phyloP scores from a whole-genome alignment of 495 filamentous ascomycete species.

The Endocarpon pusillum region DNA sequence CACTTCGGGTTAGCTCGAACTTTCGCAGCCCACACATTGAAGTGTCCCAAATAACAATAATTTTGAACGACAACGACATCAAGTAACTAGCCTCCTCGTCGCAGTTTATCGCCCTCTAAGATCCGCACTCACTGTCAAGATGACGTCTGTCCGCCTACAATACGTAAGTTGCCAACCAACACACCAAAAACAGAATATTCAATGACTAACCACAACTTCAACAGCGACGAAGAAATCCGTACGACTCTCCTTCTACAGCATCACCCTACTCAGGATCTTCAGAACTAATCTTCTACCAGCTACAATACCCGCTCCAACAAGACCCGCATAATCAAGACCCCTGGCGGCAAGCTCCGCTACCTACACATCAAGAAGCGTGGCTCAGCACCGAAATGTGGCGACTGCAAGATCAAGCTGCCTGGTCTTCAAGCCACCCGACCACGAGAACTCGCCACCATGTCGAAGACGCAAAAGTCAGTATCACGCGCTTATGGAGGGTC shows the following conservation, averaged over 20 bases:
- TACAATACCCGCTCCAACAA: constrained; percentile 98
- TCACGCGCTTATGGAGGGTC: constrained; percentile 96
- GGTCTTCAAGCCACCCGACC: constrained; percentile 94
- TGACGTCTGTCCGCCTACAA: constrained; percentile 54
- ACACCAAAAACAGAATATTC: constrained; percentile 1
- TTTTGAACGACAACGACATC: constrained; percentile 42
- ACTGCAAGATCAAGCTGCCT: constrained; percentile 88
- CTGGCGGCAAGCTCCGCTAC: constrained; percentile 81
- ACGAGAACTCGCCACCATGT: constrained; percentile 90
- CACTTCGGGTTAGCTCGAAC: constrained; percentile 30
- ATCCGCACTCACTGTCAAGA: constrained; percentile 37
- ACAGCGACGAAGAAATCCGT: constrained; percentile 80
- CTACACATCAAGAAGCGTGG: constrained; percentile 99
- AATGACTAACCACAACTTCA: constrained; percentile 14
- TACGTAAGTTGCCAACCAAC: constrained; percentile 43
- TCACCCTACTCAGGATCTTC: constrained; percentile 6
- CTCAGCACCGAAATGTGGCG: constrained; percentile 93
- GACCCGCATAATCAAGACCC: constrained; percentile 89
- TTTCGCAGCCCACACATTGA: constrained; percentile 38
- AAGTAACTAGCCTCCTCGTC: constrained; percentile 21
- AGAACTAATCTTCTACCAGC: constrained; percentile 24
- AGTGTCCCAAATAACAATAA: constrained; percentile 33
- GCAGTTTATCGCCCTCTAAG: constrained; percentile 19
- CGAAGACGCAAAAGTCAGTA: constrained; percentile 96
- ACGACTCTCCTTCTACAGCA: constrained; percentile 28